Base-by-base conservation (phyloP, 108 stramenopile species). In the Halocafeteria seosinensis region DNA sequence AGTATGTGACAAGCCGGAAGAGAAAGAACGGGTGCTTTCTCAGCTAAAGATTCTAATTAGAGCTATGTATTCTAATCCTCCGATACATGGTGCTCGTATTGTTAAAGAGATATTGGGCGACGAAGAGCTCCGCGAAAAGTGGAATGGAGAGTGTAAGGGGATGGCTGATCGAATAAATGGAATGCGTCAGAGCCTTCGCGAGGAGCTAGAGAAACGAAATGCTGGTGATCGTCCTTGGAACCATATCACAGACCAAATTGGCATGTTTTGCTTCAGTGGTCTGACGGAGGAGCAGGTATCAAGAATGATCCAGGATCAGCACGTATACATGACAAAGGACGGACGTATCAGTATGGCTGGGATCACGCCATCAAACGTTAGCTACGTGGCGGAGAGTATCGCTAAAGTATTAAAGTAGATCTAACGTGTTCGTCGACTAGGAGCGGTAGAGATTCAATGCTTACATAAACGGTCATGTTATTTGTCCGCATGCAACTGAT, bases 221-320 rank as follows among this genome's bases (percentile, higher is more conserved):
- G 84, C 73, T 23, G 88, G 91, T 42, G 82, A 83, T 55, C 69
- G 72, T 0, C 79, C 88, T 66, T 98, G 96, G 96, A 75, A 76
- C 50, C 96, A 98, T 78, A 83, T 98, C 28, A 87, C 89, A 0
- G 68, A 84, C 50, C 93, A 98, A 77, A 95, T 94, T 73, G 96
- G 96, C 38, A 98, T 98, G 96, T 98, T 98, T 84, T 91, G 91
- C 68, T 98, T 72, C 73, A 90, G 88, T 17, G 93, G 96, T 50
- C 86, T 98, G 81, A 83, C 75, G 6, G 26, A 74, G 33, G 94
- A 89, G 32, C 88, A 92, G 89, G 89, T 89, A 60, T 82, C 88
- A 36, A 64, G 77, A 59, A 59, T 98, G 51, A 85, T 86, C 11
- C 63, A 68, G 25, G 83, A 94, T 34, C 85, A 87, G 63, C 78